Evolutionary conservation across 2,329 filamentous ascomycete species (phyloP), one percentile per base, ranked within the genome.

Genomic region (Microcyclosporella mali): DNA sequence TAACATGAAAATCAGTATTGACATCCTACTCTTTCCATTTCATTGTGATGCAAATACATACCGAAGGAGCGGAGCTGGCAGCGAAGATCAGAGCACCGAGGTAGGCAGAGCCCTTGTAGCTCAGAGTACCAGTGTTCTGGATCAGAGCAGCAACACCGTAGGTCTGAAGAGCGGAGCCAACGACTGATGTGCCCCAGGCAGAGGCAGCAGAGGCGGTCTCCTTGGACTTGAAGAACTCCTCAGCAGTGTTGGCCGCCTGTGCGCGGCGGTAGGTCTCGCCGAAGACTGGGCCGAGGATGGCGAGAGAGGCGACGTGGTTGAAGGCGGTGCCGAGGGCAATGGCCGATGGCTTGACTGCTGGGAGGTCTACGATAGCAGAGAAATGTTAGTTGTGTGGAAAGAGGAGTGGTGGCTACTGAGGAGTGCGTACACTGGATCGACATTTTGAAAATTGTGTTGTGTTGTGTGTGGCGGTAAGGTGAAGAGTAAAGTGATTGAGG

Each of bases 91-190:
- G 74, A 48, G 77, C 77, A 56, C 92, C 92, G 49, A 97, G 77
- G 73, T 95, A 97, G 43, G 90, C 88, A 51, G 92, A 88, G 58
- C 92, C 92, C 80, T 95, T 97, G 77, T 97, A 97, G 72, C 80
- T 88, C 52, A 97, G 76, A 41, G 90, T 95, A 55, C 88, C 89
- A 32, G 90, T 97, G 55, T 89, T 88, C 69, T 97, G 97, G 76
- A 66, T 58, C n/a, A 69, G 62, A 35, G 66, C 65, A 41, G 66
- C 68, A 15, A 70, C 66, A 52, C 67, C 68, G 52, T 69, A 70
- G 1, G 66, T 64, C 52, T 69, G 64, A 34, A 95, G 70, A 47
- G 84, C 88, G 45, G 88, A 92, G 65, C 92, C 92, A 64, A 88
- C 74, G 50, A 97, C 78, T 31, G 88, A 92, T 53, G 85, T 90